phyloP scores from a whole-genome alignment of 1,284 basidiomycete species.

The Pholiota adiposa region DNA sequence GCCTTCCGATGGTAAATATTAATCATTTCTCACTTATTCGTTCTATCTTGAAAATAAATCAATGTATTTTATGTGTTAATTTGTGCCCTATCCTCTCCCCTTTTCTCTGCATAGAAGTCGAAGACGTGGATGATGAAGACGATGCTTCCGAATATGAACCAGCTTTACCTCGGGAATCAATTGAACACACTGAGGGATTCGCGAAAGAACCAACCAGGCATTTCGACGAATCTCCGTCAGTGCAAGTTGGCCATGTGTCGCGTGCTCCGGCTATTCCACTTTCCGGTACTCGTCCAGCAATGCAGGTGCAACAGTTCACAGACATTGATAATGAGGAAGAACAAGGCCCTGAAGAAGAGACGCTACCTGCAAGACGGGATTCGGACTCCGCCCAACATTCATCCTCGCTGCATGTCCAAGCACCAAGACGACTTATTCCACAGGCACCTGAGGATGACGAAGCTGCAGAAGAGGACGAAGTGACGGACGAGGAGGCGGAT shows the following conservation, averaged over 20 bases:
- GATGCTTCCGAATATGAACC: not conserved
- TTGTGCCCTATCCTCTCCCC: constrained; percentile 13
- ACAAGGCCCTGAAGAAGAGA: not conserved
- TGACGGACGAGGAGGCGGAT: constrained; percentile 24
- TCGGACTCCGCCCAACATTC: not conserved
- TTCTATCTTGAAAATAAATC: constrained; percentile 24
- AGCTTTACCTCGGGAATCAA: not conserved
- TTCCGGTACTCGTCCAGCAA: constrained; percentile 6
- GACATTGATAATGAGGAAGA: constrained; percentile 20
- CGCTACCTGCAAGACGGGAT: not conserved
- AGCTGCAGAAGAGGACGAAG: constrained; percentile 18
- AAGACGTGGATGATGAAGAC: constrained; percentile 22
- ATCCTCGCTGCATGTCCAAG: constrained; percentile 21
- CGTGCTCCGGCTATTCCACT: constrained; percentile 7
- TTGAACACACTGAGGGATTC: constrained; percentile 14
- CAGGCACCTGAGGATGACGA: constrained; percentile 21
- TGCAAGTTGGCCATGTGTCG: constrained; percentile 4
- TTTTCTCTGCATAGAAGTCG: constrained; percentile 23
- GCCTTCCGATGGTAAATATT: constrained; percentile 61
- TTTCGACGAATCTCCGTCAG: constrained; percentile 12
- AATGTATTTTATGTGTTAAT: constrained; percentile 31
- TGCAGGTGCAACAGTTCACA: constrained; percentile 24
- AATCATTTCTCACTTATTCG: constrained; percentile 29
- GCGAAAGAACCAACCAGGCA: constrained; percentile 1
- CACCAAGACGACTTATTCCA: constrained; percentile 29